Conservation (phyloP, 2,329 filamentous ascomycete genomes). For the Aspergillus fructus region DNA sequence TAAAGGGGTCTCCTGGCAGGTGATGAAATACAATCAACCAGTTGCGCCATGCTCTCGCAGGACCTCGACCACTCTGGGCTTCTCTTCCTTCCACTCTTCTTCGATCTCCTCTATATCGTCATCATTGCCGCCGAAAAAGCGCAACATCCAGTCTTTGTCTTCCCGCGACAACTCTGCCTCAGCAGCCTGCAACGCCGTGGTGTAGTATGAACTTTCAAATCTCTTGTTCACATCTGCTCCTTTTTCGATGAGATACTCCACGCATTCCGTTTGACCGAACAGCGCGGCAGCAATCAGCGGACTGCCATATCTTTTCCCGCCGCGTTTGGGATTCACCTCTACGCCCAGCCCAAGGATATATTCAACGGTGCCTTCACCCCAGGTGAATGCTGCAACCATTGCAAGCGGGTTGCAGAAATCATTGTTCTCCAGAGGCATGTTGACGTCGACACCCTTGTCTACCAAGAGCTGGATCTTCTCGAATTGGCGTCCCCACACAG, state of each 20-base stretch:
- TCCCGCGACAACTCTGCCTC: neutral
- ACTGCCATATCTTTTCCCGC: neutral
- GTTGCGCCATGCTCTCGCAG: neutral
- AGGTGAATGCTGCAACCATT: neutral
- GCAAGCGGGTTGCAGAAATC: neutral
- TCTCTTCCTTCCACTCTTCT: neutral
- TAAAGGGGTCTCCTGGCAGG: no score
- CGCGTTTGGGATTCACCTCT: neutral
- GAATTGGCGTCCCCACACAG: neutral
- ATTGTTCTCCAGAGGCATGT: neutral
- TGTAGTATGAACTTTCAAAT: neutral
- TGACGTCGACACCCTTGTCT: constrained; percentile 5
- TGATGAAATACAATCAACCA: neutral
- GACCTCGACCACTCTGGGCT: neutral
- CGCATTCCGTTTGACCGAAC: neutral
- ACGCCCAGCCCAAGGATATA: neutral
- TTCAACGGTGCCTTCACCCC: neutral
- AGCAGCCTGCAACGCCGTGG: neutral
- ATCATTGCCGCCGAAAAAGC: neutral
- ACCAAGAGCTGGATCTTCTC: neutral
- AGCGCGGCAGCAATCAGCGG: neutral
- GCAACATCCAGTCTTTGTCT: neutral
- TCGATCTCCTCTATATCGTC: neutral
- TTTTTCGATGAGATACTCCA: neutral
- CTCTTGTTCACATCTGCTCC: neutral